Conservation (phyloP, 345 rosid genomes). For the Acer saccharum region DNA sequence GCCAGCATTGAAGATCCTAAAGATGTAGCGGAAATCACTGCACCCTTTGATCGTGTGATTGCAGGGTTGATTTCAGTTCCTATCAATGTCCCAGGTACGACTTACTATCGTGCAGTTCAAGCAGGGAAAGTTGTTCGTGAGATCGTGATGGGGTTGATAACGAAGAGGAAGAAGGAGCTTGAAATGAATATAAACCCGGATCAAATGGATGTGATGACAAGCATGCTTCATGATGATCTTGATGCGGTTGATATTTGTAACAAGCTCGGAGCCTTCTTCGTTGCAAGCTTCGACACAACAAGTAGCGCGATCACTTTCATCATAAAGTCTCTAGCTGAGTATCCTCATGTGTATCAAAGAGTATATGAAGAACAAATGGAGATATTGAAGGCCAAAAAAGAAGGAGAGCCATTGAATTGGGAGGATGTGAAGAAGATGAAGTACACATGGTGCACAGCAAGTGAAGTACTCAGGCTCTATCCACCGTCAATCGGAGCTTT, state of each 20-base stretch:
- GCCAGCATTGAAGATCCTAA: slow-evolving; percentile 22
- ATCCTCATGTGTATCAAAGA: slow-evolving; percentile 22
- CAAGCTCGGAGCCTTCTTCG: slow-evolving; percentile 28
- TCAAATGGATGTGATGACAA: slow-evolving; percentile 16
- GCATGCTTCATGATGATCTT: slow-evolving; percentile 20
- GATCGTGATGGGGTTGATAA: slow-evolving; percentile 18
- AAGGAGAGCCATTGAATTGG: slow-evolving; percentile 25
- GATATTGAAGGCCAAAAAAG: slow-evolving; percentile 16
- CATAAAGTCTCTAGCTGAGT: slow-evolving; percentile 23
- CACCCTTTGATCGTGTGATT: slow-evolving; percentile 24
- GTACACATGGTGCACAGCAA: slow-evolving; percentile 28
- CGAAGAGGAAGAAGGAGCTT: slow-evolving; percentile 30
- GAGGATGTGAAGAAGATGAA: slow-evolving; percentile 37
- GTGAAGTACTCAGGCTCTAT: slow-evolving; percentile 27
- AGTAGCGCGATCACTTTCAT: slow-evolving; percentile 32
- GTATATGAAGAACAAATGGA: slow-evolving; percentile 32
- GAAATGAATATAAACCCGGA: not conserved
- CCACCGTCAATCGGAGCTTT: slow-evolving; percentile 27
- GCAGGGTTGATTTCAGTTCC: slow-evolving; percentile 34
- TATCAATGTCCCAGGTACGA: slow-evolving; percentile 32
- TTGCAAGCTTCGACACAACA: slow-evolving; percentile 32
- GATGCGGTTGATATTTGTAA: slow-evolving; percentile 26
- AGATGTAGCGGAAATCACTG: slow-evolving; percentile 4
- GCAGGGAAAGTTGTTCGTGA: slow-evolving; percentile 20
- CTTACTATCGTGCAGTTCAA: slow-evolving; percentile 26